Conservation (phyloP, 140 eudicot species). For the Senecio squalidus region DNA sequence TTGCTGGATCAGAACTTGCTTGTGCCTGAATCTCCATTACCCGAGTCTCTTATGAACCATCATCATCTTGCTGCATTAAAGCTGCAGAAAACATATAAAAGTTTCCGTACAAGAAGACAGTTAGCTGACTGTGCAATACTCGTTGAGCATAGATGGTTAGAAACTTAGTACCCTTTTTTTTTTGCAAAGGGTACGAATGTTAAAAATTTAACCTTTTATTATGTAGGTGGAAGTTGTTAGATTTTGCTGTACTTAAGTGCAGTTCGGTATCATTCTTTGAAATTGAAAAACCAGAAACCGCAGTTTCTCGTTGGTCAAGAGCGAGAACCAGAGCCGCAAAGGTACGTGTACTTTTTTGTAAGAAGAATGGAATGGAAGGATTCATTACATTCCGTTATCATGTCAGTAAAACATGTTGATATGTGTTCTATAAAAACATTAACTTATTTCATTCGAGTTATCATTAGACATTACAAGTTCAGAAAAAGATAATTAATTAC, state of each 20-base stretch:
- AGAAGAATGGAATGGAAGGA: too few species aligned
- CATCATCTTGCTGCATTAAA: conserved; percentile 50
- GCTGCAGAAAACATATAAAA: conserved; percentile 66
- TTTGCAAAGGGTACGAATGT: conserved; percentile 2
- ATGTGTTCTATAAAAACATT: background rate
- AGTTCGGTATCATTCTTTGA: conserved; percentile 58
- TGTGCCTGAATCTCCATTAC: conserved; percentile 29
- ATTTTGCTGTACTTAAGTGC: conserved; percentile 48
- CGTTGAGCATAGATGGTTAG: conserved; percentile 67
- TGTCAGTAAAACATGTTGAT: background rate
- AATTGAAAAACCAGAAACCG: conserved; percentile 43
- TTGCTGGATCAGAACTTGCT: conserved; percentile 7
- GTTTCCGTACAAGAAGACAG: conserved; percentile 64
- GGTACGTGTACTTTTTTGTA: conserved; percentile 32
- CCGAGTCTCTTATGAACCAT: conserved; percentile 19
- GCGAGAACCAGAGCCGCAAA: conserved; percentile 58
- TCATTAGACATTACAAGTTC: background rate
- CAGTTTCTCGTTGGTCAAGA: conserved; percentile 56
- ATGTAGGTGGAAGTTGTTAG: conserved; percentile 63
- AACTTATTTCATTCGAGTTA: background rate
- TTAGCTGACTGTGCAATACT: conserved; percentile 72
- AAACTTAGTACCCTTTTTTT: background rate
- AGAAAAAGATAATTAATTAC: too few species aligned
- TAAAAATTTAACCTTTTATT: background rate
- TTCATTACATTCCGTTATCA: too few species aligned